Evolutionary conservation across 2,329 filamentous ascomycete genomes (phyloP), one percentile per base, ranked within the genome.

Genomic region (Fusarium nurragi): DNA sequence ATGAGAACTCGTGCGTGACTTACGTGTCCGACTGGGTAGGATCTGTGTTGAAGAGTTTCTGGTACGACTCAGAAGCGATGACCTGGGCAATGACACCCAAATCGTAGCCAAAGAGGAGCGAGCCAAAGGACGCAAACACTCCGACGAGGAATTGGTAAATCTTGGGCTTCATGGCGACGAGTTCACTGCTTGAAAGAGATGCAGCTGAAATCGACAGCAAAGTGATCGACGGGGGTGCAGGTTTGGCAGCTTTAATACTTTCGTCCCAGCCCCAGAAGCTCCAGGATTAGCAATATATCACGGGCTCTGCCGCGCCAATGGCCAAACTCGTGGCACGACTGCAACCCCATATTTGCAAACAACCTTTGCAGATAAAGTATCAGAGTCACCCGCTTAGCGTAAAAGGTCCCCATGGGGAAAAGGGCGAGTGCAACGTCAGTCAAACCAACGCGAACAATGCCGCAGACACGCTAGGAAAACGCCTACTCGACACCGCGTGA

Each of bases 91-190:
- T 64, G 2, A 64, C 60, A 46, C 60, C 60, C 7, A 64, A 46
- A 59, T 64, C 60, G 19, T 64, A 64, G 32, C 60, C 60, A 10
- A 54, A 64, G 14, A 58, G 32, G 5, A 64, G 30, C 16, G 60
- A 64, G 5, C 60, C 60, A 1, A 64, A 28, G 18, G 60, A 64
- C 18, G 60, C 60, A 18, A 64, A 64, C 3, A 64, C 60, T 69
- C 67, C 80, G 72, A 69, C 80, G 47, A 84, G 79, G 68, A 84
- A 84, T 77, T 86, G 70, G 36, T 81, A 81, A 34, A 34, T 9
- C 32, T 34, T 34, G 16, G 32, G 32, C 32, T 34, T 34, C 32
- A 34, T 34, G 32, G 16, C 10, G 9, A 34, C 10, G 16, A 16
- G 16, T 9, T 34, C 32, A 34, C 32, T 34, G 32, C 16, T 34